These are phyloP conservation scores for Ceratobasidium sp. DNA, from an alignment of 1,284 basidiomycete genomes.

Conservation along the genomic window DNA sequence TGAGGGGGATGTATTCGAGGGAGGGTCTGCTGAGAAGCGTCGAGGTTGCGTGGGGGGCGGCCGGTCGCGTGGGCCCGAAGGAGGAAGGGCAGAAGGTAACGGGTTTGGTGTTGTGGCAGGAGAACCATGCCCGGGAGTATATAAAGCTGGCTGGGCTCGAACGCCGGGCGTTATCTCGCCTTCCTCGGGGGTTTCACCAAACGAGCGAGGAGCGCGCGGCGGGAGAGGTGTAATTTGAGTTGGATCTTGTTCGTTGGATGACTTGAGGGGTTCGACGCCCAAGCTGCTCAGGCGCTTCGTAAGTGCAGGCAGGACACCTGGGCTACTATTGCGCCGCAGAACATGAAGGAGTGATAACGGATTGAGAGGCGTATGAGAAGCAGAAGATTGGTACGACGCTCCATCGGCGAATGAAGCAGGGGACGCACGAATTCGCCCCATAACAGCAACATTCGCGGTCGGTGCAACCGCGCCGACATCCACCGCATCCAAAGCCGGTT, in stretches of 20 bases:
- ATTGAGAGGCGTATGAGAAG: constrained; percentile 6
- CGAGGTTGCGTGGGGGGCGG: constrained; percentile 29
- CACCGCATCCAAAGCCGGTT: constrained; percentile 1
- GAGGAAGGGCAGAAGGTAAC: constrained; percentile 8
- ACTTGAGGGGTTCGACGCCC: constrained; percentile 7
- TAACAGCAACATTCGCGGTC: neutral
- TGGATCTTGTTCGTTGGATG: neutral
- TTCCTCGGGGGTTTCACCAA: constrained; percentile 26
- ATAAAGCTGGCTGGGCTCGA: neutral
- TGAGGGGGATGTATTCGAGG: neutral
- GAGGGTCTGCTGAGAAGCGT: constrained; percentile 5
- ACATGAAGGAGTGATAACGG: neutral
- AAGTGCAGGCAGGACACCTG: constrained; percentile 2
- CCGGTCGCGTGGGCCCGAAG: constrained; percentile 14
- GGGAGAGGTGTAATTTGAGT: neutral
- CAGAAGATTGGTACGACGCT: neutral
- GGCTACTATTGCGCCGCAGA: neutral
- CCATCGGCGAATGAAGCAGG: constrained; percentile 1
- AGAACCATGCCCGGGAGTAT: constrained; percentile 19
- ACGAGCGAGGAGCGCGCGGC: constrained; percentile 4
- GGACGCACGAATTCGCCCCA: neutral
- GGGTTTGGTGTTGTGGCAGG: neutral
- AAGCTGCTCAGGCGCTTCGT: neutral
- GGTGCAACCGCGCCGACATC: constrained; percentile 8
- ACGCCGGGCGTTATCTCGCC: constrained; percentile 20